phyloP scores from a whole-genome alignment of 495 filamentous ascomycete species.

The Penicillium malachiteum region DNA sequence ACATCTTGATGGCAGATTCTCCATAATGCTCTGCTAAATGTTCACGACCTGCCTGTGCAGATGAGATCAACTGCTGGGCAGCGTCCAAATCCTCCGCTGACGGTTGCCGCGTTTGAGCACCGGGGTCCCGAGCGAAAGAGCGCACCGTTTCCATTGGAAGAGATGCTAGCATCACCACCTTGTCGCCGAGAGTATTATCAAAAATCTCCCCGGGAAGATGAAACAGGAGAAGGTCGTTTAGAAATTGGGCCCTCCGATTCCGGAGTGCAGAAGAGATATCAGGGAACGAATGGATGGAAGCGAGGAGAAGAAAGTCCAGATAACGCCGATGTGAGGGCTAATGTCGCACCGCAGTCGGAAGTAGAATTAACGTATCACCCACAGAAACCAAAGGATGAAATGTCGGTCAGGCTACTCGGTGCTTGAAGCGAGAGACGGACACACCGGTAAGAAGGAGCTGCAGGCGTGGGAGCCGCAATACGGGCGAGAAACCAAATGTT shows the following conservation, averaged over 20 bases:
- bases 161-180: slow-evolving; percentile 42
- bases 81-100: slow-evolving; percentile 48
- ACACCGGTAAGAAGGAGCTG: slow-evolving; percentile 1
- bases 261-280: slow-evolving; percentile 2
- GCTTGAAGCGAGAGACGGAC: slow-evolving; percentile 1
- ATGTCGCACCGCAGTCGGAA: slow-evolving; percentile 41
- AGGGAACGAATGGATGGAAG: slow-evolving; percentile 20
- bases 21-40: slow-evolving; percentile 33
- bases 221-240: background rate
- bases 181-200: background rate
- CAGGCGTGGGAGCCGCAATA: slow-evolving; percentile 1
- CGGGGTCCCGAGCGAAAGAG: slow-evolving; percentile 34
- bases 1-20: slow-evolving; percentile 13
- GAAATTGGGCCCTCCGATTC: slow-evolving; percentile 4
- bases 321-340: slow-evolving; percentile 18
- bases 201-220: too few relatives aligned
- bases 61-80: slow-evolving; percentile 48
- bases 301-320: slow-evolving; percentile 17
- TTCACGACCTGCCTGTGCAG: slow-evolving; percentile 44
- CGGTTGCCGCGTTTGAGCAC: slow-evolving; percentile 38
- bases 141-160: slow-evolving; percentile 43
- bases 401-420: slow-evolving; percentile 39
- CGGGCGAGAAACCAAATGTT: background rate
- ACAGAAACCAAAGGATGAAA: slow-evolving; percentile 29
- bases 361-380: slow-evolving; percentile 38